Percentiles rank a stretch among this genome's conserved stretches.
These are phyloP conservation scores for Parastagonospora avenae DNA, from an alignment of 2,329 filamentous ascomycete genomes.

Conservation along the genomic window DNA sequence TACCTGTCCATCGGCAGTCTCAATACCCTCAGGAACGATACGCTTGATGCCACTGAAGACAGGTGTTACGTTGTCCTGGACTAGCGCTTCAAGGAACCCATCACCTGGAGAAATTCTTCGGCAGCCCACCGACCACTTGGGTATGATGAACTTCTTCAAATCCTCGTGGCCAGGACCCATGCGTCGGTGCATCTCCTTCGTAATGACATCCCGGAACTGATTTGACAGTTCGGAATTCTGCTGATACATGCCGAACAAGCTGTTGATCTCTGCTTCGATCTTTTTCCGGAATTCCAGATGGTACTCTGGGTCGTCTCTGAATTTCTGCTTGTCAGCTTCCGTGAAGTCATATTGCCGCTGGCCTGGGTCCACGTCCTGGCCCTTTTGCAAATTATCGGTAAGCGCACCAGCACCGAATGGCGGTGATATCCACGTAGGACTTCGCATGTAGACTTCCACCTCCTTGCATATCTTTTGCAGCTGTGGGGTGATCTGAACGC, in stretches of 20 bases:
- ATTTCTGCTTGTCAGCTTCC: conserved; percentile 62
- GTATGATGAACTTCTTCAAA: conserved; percentile 53
- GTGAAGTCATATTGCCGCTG: conserved; percentile 52
- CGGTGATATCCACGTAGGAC: conserved; percentile 49
- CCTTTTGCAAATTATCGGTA: conserved; percentile 39
- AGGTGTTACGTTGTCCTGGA: conserved; percentile 35
- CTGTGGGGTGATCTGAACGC: conserved; percentile 45
- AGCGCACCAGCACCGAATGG: conserved; percentile 46
- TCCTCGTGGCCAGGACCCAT: conserved; percentile 49
- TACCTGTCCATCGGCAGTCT: conserved; percentile 32
- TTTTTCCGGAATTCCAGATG: conserved; percentile 57
- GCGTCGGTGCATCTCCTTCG: conserved; percentile 49
- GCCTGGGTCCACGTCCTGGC: conserved; percentile 46
- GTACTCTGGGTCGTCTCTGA: conserved; percentile 62
- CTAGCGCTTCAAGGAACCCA: conserved; percentile 39
- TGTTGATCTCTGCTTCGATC: conserved; percentile 58
- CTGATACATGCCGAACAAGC: conserved; percentile 59
- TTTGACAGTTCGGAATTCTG: conserved; percentile 53
- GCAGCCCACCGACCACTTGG: conserved; percentile 54
- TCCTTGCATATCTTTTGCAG: conserved; percentile 46
- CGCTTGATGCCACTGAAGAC: conserved; percentile 35
- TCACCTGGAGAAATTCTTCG: conserved; percentile 40
- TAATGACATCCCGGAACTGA: conserved; percentile 48
- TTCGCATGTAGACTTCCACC: conserved; percentile 45
- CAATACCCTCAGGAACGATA: conserved; percentile 45